These are phyloP conservation scores for Candida awuae DNA, from an alignment of 805 yeast species.

Conservation along the genomic window DNA sequence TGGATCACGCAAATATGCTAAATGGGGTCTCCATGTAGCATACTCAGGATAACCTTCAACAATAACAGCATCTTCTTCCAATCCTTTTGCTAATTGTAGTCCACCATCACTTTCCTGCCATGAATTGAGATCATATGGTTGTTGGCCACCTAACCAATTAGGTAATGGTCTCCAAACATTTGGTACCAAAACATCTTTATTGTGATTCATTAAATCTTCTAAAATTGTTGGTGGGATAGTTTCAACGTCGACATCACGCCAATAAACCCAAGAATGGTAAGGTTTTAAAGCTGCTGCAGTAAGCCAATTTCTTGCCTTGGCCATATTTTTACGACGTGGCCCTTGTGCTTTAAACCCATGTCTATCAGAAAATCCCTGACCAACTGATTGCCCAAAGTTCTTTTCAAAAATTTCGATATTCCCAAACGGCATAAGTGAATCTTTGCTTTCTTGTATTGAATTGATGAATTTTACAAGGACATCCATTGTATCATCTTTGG, in stretches of 20 bases:
- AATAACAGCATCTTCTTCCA: slow-evolving; percentile 91
- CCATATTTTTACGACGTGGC: slow-evolving; percentile 91
- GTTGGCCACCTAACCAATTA: slow-evolving; percentile 78
- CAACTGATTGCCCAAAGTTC: slow-evolving; percentile 88
- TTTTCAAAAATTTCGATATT: slow-evolving; percentile 81
- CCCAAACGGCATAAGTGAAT: slow-evolving; percentile 62
- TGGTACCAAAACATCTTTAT: slow-evolving; percentile 88
- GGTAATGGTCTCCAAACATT: slow-evolving; percentile 89
- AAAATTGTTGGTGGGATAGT: slow-evolving; percentile 75
- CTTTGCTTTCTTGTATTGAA: slow-evolving; percentile 63
- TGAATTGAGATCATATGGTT: slow-evolving; percentile 76
- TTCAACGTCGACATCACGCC: slow-evolving; percentile 98
- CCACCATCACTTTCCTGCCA: slow-evolving; percentile 87
- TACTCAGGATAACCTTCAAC: slow-evolving; percentile 97
- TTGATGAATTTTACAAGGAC: slow-evolving; percentile 41
- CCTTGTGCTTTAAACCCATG: slow-evolving; percentile 97
- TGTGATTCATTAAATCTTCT: slow-evolving; percentile 89
- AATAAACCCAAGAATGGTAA: slow-evolving; percentile 90
- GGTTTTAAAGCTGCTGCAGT: slow-evolving; percentile 81
- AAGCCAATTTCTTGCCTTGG: slow-evolving; percentile 91
- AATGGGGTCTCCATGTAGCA: slow-evolving; percentile 96
- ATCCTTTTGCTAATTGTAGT: slow-evolving; percentile 58
- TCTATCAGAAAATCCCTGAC: slow-evolving; percentile 87
- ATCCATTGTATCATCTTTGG: slow-evolving; percentile 80
- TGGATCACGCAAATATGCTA: slow-evolving; percentile 91